Evolutionary conservation across 2,329 filamentous ascomycete genomes (phyloP), one percentile per base, ranked within the genome.

Genomic region (Colletotrichum destructivum): DNA sequence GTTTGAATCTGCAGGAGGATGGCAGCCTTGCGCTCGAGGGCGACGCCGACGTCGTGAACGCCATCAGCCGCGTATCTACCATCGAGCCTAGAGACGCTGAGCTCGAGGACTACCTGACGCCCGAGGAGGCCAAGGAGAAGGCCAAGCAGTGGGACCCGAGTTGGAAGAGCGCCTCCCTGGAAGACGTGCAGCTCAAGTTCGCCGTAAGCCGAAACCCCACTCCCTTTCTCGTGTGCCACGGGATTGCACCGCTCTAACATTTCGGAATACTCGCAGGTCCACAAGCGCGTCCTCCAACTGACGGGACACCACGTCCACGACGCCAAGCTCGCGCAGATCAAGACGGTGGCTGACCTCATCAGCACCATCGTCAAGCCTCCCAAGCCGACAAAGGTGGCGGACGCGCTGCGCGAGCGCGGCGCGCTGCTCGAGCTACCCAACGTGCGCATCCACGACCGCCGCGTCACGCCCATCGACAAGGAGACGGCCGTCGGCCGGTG

Each of bases 241-340:
- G 35, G 52, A 35, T 18, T 18, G 67, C 55, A 55, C 35, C 26
- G 23, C 6, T 11, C 49, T n/a, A 16, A 42, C 44, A n/a, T 18
- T 9, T 35, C 31, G 4, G 18, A 35, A 7, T 16, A 21, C 31
- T 4, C 44, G 23, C 75, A 98, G 95, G 87, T 96, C 75, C 84
- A 91, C 77, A 97, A 98, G 84, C 92, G 94, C 71, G 84, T 95
- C 73, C 90, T 92, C 80, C 93, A 96, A 80, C 86, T 97, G 72
- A 95, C 92, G n/a, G 94, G 94, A 72, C 89, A 91, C 73, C 88
- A 90, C 71, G 86, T 98, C 75, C 86, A 93, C 18, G 96, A 98
- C 81, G 85, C 89, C 57, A 87, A 88, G 75, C 88, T 97, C 72
- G 83, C 84, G 61, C 83, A 85, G 55, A 85, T 90, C 72, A 82